phyloP scores from a whole-genome alignment of 768 basidiomycete genomes.

The Xerocomus brunneocitrinus region DNA sequence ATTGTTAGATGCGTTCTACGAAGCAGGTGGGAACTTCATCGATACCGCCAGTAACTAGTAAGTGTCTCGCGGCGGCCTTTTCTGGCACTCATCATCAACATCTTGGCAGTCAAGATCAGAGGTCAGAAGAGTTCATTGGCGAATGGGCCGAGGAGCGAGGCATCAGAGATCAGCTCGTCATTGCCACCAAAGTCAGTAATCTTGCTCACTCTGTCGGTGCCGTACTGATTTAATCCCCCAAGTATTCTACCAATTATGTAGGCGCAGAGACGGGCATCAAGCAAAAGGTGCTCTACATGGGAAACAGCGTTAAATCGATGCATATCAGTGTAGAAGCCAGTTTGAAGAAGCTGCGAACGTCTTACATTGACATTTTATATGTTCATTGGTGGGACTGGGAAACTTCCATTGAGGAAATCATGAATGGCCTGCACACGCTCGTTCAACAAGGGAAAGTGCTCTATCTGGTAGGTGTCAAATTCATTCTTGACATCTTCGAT shows the following conservation, averaged over 20 bases:
- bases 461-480: conserved; percentile 23
- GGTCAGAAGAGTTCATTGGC: conserved; percentile 50
- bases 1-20: conserved; percentile 41
- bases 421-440: conserved; percentile 36
- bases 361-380: conserved; percentile 21
- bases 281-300: conserved; percentile 39
- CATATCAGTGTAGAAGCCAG: conserved; percentile 34
- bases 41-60: conserved; percentile 47
- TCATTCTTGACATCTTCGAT: neutral
- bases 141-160: conserved; percentile 46
- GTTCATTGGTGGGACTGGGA: conserved; percentile 35
- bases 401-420: conserved; percentile 38
- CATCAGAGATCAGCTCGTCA: conserved; percentile 44
- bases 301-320: conserved; percentile 47
- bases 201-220: neutral
- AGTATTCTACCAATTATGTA: conserved; percentile 25
- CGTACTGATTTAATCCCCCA: neutral
- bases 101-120: conserved; percentile 44
- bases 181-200: conserved; percentile 37
- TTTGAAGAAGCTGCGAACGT: conserved; percentile 22
- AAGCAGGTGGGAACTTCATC: conserved; percentile 47
- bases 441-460: conserved; percentile 37
- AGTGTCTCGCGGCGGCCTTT: conserved; percentile 2
- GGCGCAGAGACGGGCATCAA: conserved; percentile 5
- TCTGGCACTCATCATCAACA: neutral